These are phyloP conservation scores for Lablab purpureus DNA, from an alignment of 306 rosid genomes.

Conservation along the genomic window DNA sequence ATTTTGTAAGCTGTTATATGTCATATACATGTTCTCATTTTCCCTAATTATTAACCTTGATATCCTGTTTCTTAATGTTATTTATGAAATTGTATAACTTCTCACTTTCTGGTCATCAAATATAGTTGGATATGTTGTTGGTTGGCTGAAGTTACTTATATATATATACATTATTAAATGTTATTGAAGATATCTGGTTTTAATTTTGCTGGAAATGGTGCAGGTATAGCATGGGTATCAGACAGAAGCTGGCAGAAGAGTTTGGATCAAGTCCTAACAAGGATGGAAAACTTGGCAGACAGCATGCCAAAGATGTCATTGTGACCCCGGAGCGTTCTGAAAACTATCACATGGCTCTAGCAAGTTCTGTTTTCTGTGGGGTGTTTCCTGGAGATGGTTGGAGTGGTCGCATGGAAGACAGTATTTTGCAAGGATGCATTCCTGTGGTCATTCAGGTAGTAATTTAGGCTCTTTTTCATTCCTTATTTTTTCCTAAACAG, in stretches of 20 bases:
- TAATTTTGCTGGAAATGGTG: constrained; percentile 30
- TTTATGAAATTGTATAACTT: constrained; percentile 22
- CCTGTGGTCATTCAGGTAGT: constrained; percentile 90
- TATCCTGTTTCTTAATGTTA: constrained; percentile 11
- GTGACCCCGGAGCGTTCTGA: constrained; percentile 73
- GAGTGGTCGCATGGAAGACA: constrained; percentile 97
- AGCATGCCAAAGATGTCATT: constrained; percentile 74
- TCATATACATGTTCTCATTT: background rate
- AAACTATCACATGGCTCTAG: constrained; percentile 71
- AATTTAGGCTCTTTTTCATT: background rate
- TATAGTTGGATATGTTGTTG: constrained; percentile 27
- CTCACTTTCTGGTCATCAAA: constrained; percentile 31
- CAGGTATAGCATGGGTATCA: constrained; percentile 96
- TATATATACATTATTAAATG: constrained; percentile 34
- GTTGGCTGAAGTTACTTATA: constrained; percentile 23
- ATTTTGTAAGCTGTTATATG: constrained; percentile 4
- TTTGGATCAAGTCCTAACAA: constrained; percentile 81
- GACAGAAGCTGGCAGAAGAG: constrained; percentile 87
- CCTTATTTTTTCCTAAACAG: background rate
- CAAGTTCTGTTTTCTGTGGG: constrained; percentile 84
- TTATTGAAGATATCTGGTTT: constrained; percentile 31
- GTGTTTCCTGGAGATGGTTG: constrained; percentile 95
- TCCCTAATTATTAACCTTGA: constrained; percentile 26
- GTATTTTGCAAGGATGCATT: constrained; percentile 92
- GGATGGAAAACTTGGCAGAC: constrained; percentile 84